These are phyloP conservation scores for Kickxella alabastrina DNA, from an alignment of 192 early-diverging fungal species.

Conservation along the genomic window DNA sequence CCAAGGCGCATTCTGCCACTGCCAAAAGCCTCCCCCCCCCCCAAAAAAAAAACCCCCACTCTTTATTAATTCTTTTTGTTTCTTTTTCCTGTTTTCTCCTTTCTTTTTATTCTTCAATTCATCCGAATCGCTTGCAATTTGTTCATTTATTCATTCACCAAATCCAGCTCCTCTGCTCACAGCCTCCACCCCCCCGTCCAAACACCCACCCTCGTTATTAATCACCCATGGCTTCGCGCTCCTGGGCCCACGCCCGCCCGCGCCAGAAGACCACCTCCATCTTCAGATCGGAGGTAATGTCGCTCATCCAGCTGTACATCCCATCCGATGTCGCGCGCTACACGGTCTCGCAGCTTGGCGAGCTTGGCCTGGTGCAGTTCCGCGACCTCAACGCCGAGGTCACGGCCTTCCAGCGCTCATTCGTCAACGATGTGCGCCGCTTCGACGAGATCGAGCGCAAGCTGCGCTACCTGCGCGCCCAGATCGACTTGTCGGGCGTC, in stretches of 20 bases:
- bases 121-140: background rate
- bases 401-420: slow-evolving; percentile 95
- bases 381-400: slow-evolving; percentile 91
- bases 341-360: slow-evolving; percentile 90
- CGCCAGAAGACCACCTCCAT: slow-evolving; percentile 54
- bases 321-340: slow-evolving; percentile 89
- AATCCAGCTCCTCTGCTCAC: background rate
- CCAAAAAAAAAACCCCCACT: background rate
- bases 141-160: background rate
- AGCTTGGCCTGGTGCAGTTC: slow-evolving; percentile 92
- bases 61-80: background rate
- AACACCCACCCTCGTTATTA: background rate
- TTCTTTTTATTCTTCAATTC: background rate
- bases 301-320: slow-evolving; percentile 92
- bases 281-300: slow-evolving; percentile 95
- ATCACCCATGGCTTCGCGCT: slow-evolving; percentile 26
- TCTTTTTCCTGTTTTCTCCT: background rate
- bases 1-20: background rate
- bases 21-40: background rate
- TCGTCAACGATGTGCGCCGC: slow-evolving; percentile 91
- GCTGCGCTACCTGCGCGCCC: slow-evolving; percentile 81
- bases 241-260: slow-evolving; percentile 39
- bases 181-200: too few species aligned
- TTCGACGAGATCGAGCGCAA: slow-evolving; percentile 97
- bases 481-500: slow-evolving; percentile 78